phyloP scores from a whole-genome alignment of 176 grass and related monocot species.

The Zizania latifolia region DNA sequence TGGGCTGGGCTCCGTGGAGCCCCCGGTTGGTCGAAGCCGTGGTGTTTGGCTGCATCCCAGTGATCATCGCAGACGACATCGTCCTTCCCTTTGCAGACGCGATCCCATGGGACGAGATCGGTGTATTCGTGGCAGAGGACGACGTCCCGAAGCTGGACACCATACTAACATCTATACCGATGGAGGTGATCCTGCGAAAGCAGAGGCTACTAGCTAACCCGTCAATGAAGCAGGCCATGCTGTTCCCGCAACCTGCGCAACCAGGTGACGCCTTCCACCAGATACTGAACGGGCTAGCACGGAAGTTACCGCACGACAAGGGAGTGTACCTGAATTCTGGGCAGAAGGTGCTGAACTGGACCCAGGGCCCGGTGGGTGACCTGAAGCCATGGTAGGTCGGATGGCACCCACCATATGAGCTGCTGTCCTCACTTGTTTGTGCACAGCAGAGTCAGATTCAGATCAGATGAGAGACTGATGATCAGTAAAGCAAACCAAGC shows the following conservation, averaged over 20 bases:
- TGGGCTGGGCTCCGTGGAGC: slow-evolving; percentile 78
- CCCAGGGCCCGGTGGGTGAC: slow-evolving; percentile 54
- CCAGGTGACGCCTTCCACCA: slow-evolving; percentile 70
- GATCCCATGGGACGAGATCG: slow-evolving; percentile 65
- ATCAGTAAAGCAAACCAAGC: slow-evolving; percentile 11
- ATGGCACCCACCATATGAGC: not conserved
- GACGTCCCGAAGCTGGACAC: slow-evolving; percentile 60
- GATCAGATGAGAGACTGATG: not conserved
- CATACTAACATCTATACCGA: slow-evolving; percentile 57
- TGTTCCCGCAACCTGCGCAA: slow-evolving; percentile 51
- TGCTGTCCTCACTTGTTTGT: not conserved
- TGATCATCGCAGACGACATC: slow-evolving; percentile 69
- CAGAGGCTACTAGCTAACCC: slow-evolving; percentile 62
- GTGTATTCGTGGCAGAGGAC: slow-evolving; percentile 56
- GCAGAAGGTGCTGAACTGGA: slow-evolving; percentile 65
- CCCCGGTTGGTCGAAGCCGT: slow-evolving; percentile 61
- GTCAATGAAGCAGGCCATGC: slow-evolving; percentile 71
- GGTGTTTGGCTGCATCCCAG: slow-evolving; percentile 66
- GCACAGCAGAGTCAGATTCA: not conserved
- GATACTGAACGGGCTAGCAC: slow-evolving; percentile 48
- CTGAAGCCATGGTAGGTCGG: slow-evolving; percentile 54
- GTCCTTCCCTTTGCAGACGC: slow-evolving; percentile 62
- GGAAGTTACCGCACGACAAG: slow-evolving; percentile 51
- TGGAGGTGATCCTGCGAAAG: slow-evolving; percentile 60
- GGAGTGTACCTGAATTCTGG: slow-evolving; percentile 35